Conservation (phyloP, 768 basidiomycete genomes). For the Boletellus ananiceps region DNA sequence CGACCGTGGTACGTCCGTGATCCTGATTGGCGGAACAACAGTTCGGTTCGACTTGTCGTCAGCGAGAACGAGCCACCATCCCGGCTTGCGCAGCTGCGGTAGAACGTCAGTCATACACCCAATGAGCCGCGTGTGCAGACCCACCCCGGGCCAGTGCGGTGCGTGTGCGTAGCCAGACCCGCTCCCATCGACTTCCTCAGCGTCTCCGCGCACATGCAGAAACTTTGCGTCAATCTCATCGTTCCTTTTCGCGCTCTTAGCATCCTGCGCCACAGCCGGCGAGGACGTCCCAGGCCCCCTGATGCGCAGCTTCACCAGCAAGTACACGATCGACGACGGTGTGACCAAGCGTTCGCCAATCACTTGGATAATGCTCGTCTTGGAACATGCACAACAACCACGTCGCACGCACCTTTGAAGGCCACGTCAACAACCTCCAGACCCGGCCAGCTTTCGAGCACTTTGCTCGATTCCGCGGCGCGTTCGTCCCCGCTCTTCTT, state of each 20-base stretch:
- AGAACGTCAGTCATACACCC: neutral
- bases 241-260: constrained; percentile 42
- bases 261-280: constrained; percentile 34
- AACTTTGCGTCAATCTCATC: constrained; percentile 70
- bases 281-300: constrained; percentile 44
- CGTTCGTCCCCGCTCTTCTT: constrained; percentile 16
- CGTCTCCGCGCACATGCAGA: constrained; percentile 54
- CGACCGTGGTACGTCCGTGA: constrained; percentile 72
- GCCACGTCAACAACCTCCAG: constrained; percentile 75
- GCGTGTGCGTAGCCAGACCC: constrained; percentile 73
- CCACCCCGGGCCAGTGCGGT: constrained; percentile 85
- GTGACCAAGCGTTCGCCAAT: constrained; percentile 87
- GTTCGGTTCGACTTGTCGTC: constrained; percentile 82
- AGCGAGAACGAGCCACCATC: constrained; percentile 89
- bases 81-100: constrained; percentile 74
- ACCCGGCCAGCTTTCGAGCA: constrained; percentile 64
- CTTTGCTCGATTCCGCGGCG: constrained; percentile 41
- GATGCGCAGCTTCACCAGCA: constrained; percentile 79
- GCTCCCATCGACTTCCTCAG: constrained; percentile 54
- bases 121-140: constrained; percentile 21
- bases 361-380: constrained; percentile 43
- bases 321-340: constrained; percentile 82
- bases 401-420: constrained; percentile 67
- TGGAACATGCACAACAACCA: neutral
- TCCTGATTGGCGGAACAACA: constrained; percentile 81